Evolutionary conservation across 306 rosid species (phyloP), one percentile per base, ranked within the genome.

Genomic region (Fragaria iinumae): DNA sequence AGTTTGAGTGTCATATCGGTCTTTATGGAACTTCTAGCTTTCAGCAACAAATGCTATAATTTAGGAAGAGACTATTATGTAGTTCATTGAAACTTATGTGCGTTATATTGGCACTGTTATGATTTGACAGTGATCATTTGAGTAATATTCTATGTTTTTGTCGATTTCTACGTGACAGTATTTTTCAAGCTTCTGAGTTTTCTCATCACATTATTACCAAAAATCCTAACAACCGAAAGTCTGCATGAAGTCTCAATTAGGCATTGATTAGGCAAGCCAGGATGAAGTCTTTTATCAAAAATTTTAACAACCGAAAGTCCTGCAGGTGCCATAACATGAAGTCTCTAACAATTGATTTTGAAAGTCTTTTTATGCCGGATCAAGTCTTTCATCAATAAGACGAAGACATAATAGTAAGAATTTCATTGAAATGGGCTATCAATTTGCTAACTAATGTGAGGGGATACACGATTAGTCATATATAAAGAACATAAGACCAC

Each of bases 1-100:
- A 73, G 93, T 89, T 7, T 95, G 76, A 81, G n/a, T 18, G 18
- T 6, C 41, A n/a, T 17, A n/a, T 45, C 18, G 6, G 25, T 50
- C 62, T 2, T 39, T 3, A 4, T 5, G 44, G 70, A 45, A 60
- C 78, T 44, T 67, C 13, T 18, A 25, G 45, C 39, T 34, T 14
- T 21, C 16, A 7, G 67, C 17, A 38, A 39, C 39, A 56, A 1
- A 56, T 38, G 2, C 5, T 39, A 21, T 21, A 14, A 23, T 17
- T 73, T 12, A n/a, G 71, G 66, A 21, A 34, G 27, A 72, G 68
- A 59, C 8, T 1, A 21, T 72, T 21, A 23, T 56, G 67, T 39
- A 56, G 76, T 55, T 73, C 50, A 56, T 73, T 73, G 76, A 38
- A 59, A 74, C 69, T 43, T 16, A 55, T 55, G 50, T 53, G 75